These are phyloP conservation scores for Fusarium tanahbumbuense DNA, from an alignment of 2,329 filamentous ascomycete genomes.

Conservation along the genomic window DNA sequence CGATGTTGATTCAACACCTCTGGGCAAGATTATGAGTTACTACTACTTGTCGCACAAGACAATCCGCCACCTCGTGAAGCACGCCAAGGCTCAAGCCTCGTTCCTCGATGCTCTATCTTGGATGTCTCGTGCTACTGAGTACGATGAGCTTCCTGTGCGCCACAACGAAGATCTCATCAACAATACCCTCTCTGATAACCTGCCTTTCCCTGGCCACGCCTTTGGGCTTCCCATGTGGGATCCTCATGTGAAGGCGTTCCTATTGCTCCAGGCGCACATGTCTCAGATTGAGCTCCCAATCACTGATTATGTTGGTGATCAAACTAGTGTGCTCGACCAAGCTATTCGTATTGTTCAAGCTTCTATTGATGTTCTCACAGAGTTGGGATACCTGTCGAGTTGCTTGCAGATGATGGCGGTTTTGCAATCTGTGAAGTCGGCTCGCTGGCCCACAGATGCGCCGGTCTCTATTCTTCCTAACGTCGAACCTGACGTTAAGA, in stretches of 20 bases:
- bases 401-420: conserved; percentile 85
- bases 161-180: conserved; percentile 99
- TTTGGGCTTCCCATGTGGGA: conserved; percentile 95
- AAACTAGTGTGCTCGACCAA: conserved; percentile 90
- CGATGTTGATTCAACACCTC: conserved; percentile 86
- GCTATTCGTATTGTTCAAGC: conserved; percentile 97
- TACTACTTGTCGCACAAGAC: conserved; percentile 98
- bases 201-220: conserved; percentile 70
- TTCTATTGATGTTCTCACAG: conserved; percentile 90
- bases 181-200: conserved; percentile 82
- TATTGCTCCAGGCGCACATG: conserved; percentile 95
- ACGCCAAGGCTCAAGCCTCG: conserved; percentile 78
- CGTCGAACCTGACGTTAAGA: conserved; percentile 62
- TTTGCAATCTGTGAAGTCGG: conserved; percentile 92
- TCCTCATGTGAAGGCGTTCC: conserved; percentile 95
- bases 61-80: conserved; percentile 82
- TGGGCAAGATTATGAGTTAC: conserved; percentile 99
- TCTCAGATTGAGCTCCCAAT: conserved; percentile 92
- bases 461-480: conserved; percentile 84
- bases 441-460: conserved; percentile 87
- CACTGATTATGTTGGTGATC: conserved; percentile 95
- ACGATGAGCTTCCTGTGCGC: conserved; percentile 95
- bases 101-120: conserved; percentile 88
- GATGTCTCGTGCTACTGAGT: conserved; percentile 95
- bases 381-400: conserved; percentile 83